Base-by-base conservation (phyloP, 129 eudicot genomes). In the Helichrysum umbraculigerum region DNA sequence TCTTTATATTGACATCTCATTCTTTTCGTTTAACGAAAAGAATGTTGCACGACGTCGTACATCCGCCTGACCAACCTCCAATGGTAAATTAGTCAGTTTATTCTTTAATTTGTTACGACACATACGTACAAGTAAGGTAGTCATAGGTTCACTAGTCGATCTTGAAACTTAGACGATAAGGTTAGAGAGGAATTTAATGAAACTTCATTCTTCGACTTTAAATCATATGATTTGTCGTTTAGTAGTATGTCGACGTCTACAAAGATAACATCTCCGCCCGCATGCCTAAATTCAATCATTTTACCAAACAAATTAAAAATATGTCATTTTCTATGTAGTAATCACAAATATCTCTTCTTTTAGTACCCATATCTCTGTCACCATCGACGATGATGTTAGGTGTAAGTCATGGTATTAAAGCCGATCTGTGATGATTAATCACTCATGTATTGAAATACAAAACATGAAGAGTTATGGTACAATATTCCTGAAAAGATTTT, bases 21-120 rank as follows among this genome's bases (percentile, higher is more conserved):
- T 77, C 41, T 6, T 59, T 78, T 29, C 12, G 6, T 59, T 12
- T n/a, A 12, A 63, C 16, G 4, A 16, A 60, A 72, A 66, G 54
- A 79, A 88, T 81, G 89, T 72, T 85, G 82, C 83, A 79, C 44
- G 83, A 83, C 85, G 76, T 83, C 21, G 80, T 85, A 65, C 86
- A 76, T 75, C 86, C 86, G 29, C 79, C 85, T 7, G 88, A 85
- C 42, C 93, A 83, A 70, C 88, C 86, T 77, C 76, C 79, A 50
- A 59, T 82, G 81, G 86, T 84, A 79, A 19, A 7, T 73, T 14
- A 15, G 1, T 73, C 19, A 15, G 1, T 37, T 20, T 41, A 47
- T 35, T 30, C 32, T 6, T 19, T n/a, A 58, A 12, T 16, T 35
- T 62, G 57, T 73, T 79, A 64, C n/a, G 28, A 33, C 64, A 75